Percentiles rank a stretch among this genome's conserved stretches.
Evolutionary conservation across 805 yeast genomes (phyloP).

Genomic region (Wickerhamiella azymoides): DNA sequence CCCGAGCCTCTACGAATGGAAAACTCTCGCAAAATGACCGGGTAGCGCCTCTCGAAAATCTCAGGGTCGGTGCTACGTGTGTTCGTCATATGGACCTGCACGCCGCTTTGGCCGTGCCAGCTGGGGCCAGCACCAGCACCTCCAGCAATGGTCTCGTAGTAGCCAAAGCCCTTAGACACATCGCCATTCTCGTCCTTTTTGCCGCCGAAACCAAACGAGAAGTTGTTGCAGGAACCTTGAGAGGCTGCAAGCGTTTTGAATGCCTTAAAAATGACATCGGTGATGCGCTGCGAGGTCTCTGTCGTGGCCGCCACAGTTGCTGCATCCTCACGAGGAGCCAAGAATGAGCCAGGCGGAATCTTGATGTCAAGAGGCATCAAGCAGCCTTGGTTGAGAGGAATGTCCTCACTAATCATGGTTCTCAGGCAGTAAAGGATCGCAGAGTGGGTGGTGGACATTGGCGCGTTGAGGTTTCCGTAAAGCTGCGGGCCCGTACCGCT

Average conservation of each 20-base stretch:
- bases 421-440: conserved; percentile 81
- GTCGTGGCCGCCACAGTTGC: conserved; percentile 96
- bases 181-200: conserved; percentile 27
- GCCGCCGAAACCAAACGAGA: conserved; percentile 80
- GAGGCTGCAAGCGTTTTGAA: conserved; percentile 87
- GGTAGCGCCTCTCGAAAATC: conserved; percentile 76
- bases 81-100: conserved; percentile 88
- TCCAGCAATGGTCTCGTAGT: conserved; percentile 90
- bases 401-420: conserved; percentile 70
- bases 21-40: conserved; percentile 62
- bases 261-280: conserved; percentile 78
- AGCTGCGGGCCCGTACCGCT: conserved; percentile 77
- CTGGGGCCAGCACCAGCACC: conserved; percentile 87
- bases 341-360: conserved; percentile 47
- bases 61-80: conserved; percentile 89
- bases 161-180: conserved; percentile 60
- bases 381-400: conserved; percentile 92
- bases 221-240: conserved; percentile 90
- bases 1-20: conserved; percentile 63
- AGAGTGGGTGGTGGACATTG: conserved; percentile 75
- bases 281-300: conserved; percentile 84
- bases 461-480: conserved; percentile 85
- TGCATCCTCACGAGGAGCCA: conserved; percentile 69
- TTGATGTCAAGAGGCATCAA: conserved; percentile 58
- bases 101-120: conserved; percentile 81